phyloP scores from a whole-genome alignment of 2,329 filamentous ascomycete species.

The Alternaria ethzedia region DNA sequence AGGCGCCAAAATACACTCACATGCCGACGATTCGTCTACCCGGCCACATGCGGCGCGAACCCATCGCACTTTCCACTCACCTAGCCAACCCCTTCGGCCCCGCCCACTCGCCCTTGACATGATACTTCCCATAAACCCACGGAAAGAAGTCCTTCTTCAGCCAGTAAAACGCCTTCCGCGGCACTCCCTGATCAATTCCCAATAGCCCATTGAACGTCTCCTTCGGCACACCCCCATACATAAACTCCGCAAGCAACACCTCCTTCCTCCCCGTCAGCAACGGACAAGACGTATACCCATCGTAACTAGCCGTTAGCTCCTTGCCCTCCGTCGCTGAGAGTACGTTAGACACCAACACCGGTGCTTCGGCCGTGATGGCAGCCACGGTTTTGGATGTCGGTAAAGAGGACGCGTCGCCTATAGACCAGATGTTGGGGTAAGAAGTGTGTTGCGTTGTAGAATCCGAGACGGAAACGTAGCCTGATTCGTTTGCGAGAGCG shows the following conservation, averaged over 20 bases:
- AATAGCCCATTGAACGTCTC: constrained; percentile 64
- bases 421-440: constrained; percentile 49
- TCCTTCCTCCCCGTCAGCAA: constrained; percentile 61
- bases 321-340: constrained; percentile 37
- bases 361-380: constrained; percentile 48
- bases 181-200: constrained; percentile 64
- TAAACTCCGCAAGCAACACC: constrained; percentile 70
- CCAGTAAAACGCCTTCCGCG: constrained; percentile 65
- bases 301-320: constrained; percentile 33
- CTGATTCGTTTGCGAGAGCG: constrained; percentile 42
- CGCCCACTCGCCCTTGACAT: constrained; percentile 68
- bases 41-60: background rate
- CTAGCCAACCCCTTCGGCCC: constrained; percentile 61
- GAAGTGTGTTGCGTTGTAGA: constrained; percentile 46
- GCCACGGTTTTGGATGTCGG: constrained; percentile 51
- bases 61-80: constrained; percentile 1
- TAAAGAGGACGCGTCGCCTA: constrained; percentile 47
- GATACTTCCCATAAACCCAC: constrained; percentile 67
- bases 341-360: constrained; percentile 46
- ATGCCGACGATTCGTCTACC: background rate
- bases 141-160: constrained; percentile 73
- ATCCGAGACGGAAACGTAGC: constrained; percentile 48
- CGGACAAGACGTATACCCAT: constrained; percentile 51
- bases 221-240: constrained; percentile 67
- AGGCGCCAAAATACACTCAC: too few relatives aligned